phyloP scores from a whole-genome alignment of 192 early-diverging fungal genomes.

The Mortierella hygrophila region DNA sequence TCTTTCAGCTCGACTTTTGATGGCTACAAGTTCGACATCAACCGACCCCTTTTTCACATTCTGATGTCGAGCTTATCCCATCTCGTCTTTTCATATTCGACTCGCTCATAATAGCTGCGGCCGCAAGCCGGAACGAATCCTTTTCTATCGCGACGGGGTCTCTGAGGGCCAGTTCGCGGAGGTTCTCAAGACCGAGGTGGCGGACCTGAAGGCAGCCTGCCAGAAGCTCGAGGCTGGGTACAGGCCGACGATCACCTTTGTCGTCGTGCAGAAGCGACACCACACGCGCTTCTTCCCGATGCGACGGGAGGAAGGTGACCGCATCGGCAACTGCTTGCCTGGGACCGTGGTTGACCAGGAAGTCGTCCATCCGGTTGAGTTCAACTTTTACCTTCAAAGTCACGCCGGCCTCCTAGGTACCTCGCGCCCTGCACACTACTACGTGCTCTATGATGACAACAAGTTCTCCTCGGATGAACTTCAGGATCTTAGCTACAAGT shows the following conservation, averaged over 20 bases:
- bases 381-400: conserved; percentile 91
- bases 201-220: conserved; percentile 72
- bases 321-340: conserved; percentile 83
- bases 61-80: not conserved
- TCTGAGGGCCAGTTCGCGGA: conserved; percentile 87
- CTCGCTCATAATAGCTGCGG: conserved; percentile 57
- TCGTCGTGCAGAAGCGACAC: conserved; percentile 92
- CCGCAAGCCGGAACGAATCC: conserved; percentile 79
- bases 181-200: conserved; percentile 80
- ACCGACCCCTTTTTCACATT: not conserved
- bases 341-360: conserved; percentile 85
- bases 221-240: conserved; percentile 75
- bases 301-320: conserved; percentile 69
- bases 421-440: conserved; percentile 92
- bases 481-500: conserved; percentile 87
- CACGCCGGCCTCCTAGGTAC: conserved; percentile 95
- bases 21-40: not conserved
- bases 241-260: conserved; percentile 84
- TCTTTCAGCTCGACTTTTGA: not conserved
- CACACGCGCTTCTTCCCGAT: conserved; percentile 89
- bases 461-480: conserved; percentile 82
- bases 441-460: conserved; percentile 91
- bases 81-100: not conserved
- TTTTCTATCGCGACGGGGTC: conserved; percentile 92
- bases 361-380: conserved; percentile 83